Conservation (phyloP, 2,329 filamentous ascomycete species). For the Tolypocladium tropicale region DNA sequence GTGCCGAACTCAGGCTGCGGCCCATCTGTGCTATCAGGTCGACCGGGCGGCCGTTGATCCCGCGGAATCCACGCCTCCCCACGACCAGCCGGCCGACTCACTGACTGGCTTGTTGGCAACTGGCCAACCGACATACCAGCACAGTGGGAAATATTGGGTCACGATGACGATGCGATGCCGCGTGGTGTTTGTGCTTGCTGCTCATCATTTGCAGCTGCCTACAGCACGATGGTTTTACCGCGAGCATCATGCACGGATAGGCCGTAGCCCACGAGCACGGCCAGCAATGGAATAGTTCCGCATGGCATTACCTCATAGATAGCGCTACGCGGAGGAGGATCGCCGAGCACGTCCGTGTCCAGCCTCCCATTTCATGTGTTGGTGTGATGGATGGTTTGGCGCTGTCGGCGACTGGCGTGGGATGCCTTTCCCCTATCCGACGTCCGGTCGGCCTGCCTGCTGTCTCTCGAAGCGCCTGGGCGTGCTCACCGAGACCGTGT, state of each 20-base stretch:
- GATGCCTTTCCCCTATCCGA: neutral
- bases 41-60: neutral
- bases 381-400: neutral
- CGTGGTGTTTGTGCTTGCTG: neutral
- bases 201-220: neutral
- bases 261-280: neutral
- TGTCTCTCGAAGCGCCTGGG: neutral
- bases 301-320: conserved; percentile 8
- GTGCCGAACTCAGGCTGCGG: neutral
- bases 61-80: neutral
- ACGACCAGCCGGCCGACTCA: no score
- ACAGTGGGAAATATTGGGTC: neutral
- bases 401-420: neutral
- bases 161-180: neutral
- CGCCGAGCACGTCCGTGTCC: conserved; percentile 2
- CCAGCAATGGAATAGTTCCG: neutral
- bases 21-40: neutral
- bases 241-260: neutral
- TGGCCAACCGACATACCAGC: neutral
- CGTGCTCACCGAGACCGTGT: no score
- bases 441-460: neutral
- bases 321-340: conserved; percentile 1
- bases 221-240: neutral
- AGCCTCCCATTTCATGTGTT: neutral
- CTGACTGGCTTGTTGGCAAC: neutral